phyloP scores from a whole-genome alignment of 164 flowering plant species.

The Tetracentron sinense region DNA sequence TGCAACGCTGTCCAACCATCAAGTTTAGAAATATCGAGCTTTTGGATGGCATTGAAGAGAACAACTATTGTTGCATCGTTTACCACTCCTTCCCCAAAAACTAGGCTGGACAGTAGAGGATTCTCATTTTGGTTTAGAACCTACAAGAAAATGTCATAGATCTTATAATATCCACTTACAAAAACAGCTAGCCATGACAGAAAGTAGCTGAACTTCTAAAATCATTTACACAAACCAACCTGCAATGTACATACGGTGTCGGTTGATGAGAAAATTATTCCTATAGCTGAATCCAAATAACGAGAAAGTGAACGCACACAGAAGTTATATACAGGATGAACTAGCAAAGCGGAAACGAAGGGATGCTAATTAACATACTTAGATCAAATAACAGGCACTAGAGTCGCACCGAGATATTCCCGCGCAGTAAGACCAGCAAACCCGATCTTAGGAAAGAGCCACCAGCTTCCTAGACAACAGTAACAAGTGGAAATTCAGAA shows the following conservation, averaged over 20 bases:
- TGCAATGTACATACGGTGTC: slow-evolving; percentile 95
- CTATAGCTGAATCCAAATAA: slow-evolving; percentile 51
- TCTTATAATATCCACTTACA: neutral
- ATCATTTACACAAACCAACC: slow-evolving; percentile 47
- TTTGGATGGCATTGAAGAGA: slow-evolving; percentile 83
- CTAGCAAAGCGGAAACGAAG: neutral
- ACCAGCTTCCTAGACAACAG: slow-evolving; percentile 61
- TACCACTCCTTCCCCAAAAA: slow-evolving; percentile 98
- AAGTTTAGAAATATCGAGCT: slow-evolving; percentile 46
- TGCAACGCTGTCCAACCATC: slow-evolving; percentile 36
- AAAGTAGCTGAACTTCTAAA: neutral
- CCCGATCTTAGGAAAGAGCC: slow-evolving; percentile 68
- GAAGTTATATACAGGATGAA: neutral
- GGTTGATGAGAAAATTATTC: slow-evolving; percentile 87
- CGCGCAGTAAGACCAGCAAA: slow-evolving; percentile 42
- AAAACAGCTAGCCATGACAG: neutral
- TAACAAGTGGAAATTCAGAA: slow-evolving; percentile 12
- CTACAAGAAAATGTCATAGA: slow-evolving; percentile 25
- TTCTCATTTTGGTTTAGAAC: slow-evolving; percentile 91
- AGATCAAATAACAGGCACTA: neutral
- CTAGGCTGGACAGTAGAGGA: slow-evolving; percentile 83
- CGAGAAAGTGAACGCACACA: slow-evolving; percentile 4
- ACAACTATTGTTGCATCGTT: slow-evolving; percentile 97
- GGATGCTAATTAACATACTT: neutral
- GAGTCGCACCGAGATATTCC: slow-evolving; percentile 68